Conservation (phyloP, 495 filamentous ascomycete genomes). For the Neurospora sublineolata region DNA sequence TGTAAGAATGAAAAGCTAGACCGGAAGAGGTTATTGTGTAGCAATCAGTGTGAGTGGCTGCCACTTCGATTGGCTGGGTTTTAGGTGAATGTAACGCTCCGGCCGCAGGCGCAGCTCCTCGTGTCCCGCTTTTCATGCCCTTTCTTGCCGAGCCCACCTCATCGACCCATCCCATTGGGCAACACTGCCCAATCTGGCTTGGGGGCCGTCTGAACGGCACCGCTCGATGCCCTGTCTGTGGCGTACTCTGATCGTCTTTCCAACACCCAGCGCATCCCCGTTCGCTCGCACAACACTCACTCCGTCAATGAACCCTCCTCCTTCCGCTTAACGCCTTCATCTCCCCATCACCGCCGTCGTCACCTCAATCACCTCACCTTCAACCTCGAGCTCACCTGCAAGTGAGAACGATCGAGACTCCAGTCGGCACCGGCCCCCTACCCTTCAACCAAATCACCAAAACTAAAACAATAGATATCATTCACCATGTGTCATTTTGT, state of each 20-base stretch:
- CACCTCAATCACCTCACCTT: neutral
- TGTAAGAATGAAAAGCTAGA: neutral
- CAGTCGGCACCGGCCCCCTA: neutral
- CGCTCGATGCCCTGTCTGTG: neutral
- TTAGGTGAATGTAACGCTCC: neutral
- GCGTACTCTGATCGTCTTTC: slow-evolving; percentile 1
- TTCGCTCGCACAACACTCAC: slow-evolving; percentile 1
- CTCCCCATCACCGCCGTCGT: slow-evolving; percentile 2
- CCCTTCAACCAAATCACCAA: slow-evolving; percentile 6
- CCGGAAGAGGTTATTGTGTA: neutral
- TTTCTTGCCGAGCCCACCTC: neutral
- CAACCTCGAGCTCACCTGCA: slow-evolving; percentile 2
- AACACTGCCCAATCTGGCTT: too few species aligned
- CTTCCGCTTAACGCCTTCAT: neutral
- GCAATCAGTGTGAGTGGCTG: neutral
- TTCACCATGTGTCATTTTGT: slow-evolving; percentile 15
- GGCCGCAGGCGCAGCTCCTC: neutral
- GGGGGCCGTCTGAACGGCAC: neutral
- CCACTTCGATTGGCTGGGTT: neutral
- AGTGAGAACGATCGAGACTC: neutral
- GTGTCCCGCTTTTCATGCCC: neutral
- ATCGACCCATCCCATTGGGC: neutral
- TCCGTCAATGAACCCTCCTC: neutral
- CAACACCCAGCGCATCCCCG: slow-evolving; percentile 11
- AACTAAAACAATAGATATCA: slow-evolving; percentile 2